Evolutionary conservation across 176 grass and related monocot genomes (phyloP).

Genomic region (Oryza nivara): DNA sequence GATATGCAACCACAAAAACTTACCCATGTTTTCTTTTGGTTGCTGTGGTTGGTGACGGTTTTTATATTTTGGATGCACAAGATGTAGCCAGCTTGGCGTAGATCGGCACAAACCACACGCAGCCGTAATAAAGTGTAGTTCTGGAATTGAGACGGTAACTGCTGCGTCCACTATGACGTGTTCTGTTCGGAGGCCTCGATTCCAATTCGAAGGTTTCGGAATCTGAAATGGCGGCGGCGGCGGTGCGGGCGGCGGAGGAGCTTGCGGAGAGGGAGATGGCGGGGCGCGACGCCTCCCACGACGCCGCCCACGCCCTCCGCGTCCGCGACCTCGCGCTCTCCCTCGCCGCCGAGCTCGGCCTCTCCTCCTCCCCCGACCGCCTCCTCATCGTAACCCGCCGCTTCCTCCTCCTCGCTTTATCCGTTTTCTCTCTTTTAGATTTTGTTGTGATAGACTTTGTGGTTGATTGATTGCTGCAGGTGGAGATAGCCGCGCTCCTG

Average conservation of each 20-base stretch:
- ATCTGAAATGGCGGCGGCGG: conserved; percentile 2
- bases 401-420: background rate
- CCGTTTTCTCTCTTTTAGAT: background rate
- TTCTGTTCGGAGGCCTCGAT: no score
- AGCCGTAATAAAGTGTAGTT: no score
- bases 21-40: no score
- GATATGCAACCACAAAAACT: no score
- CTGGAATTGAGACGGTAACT: no score
- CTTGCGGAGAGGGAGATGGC: conserved; percentile 71
- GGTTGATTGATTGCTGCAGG: conserved; percentile 50
- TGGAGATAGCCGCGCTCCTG: conserved; percentile 85
- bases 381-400: conserved; percentile 58
- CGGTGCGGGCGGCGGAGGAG: conserved; percentile 69
- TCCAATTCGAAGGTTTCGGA: background rate
- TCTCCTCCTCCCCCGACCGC: conserved; percentile 51
- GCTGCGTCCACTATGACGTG: no score
- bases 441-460: background rate
- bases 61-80: no score
- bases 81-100: no score
- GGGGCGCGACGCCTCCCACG: conserved; percentile 88
- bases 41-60: no score
- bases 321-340: conserved; percentile 93
- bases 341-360: conserved; percentile 71
- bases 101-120: no score
- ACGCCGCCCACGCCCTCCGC: conserved; percentile 82